These are phyloP conservation scores for Eragrostis curvula DNA, from an alignment of 176 grass and related monocot species.

Conservation along the genomic window DNA sequence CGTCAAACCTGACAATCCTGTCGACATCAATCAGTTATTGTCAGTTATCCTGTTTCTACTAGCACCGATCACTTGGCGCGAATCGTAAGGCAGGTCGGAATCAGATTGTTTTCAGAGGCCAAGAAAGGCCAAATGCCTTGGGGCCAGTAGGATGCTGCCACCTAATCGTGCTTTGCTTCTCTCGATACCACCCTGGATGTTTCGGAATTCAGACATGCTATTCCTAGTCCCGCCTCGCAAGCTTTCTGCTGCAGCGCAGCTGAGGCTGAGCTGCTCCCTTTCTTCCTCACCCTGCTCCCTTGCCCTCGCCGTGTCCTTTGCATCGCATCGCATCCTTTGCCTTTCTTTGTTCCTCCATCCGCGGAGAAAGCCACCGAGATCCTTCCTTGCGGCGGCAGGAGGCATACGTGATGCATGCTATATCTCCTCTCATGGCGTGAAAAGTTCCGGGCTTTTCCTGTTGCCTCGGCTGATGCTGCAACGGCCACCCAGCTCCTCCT, in stretches of 20 bases:
- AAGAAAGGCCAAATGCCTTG: background rate
- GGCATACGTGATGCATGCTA: background rate
- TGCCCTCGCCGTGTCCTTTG: constrained; percentile 32
- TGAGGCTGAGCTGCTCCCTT: constrained; percentile 1
- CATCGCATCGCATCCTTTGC: constrained; percentile 13
- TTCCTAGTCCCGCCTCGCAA: constrained; percentile 64
- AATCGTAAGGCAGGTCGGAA: constrained; percentile 1
- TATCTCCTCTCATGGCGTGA: constrained; percentile 26
- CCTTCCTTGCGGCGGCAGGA: constrained; percentile 25
- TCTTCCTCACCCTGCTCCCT: constrained; percentile 17
- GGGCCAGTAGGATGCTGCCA: constrained; percentile 32
- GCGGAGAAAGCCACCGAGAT: constrained; percentile 26
- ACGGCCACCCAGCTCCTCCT: background rate
- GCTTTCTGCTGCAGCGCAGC: constrained; percentile 32
- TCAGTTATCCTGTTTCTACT: background rate
- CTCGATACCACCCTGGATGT: constrained; percentile 20
- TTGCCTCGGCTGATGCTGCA: constrained; percentile 6
- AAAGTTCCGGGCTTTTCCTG: constrained; percentile 25
- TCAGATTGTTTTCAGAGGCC: background rate
- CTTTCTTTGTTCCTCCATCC: constrained; percentile 24
- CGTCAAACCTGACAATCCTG: background rate
- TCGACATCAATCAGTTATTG: background rate
- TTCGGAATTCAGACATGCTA: constrained; percentile 49
- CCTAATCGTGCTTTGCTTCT: constrained; percentile 41
- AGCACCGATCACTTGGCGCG: background rate